Conservation (phyloP, 2,329 filamentous ascomycete species). For the Geosmithia putterillii region DNA sequence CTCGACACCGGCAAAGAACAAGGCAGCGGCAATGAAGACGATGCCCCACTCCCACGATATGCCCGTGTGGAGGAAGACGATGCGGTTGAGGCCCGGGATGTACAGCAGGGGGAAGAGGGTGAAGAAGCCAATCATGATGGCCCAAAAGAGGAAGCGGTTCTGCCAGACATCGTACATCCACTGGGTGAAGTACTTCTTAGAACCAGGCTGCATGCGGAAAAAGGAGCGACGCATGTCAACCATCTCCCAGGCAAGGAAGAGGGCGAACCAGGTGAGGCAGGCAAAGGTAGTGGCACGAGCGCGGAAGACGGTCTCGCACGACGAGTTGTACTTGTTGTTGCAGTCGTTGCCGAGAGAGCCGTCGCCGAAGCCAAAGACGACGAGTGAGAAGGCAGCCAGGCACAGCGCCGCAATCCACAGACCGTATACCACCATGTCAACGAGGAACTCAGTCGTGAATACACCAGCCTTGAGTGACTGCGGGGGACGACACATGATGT, state of each 20-base stretch:
- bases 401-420: conserved; percentile 56
- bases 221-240: conserved; percentile 60
- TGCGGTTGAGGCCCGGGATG: conserved; percentile 45
- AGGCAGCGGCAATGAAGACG: conserved; percentile 36
- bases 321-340: conserved; percentile 41
- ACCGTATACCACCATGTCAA: conserved; percentile 58
- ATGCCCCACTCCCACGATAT: conserved; percentile 54
- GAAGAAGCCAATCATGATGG: conserved; percentile 36
- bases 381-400: conserved; percentile 48
- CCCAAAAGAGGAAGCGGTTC: conserved; percentile 61
- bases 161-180: conserved; percentile 58
- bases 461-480: conserved; percentile 38
- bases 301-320: conserved; percentile 54
- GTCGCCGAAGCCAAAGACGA: conserved; percentile 50
- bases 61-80: conserved; percentile 47
- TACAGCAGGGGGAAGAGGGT: conserved; percentile 41
- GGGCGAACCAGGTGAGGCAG: conserved; percentile 62
- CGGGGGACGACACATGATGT: conserved; percentile 57
- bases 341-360: conserved; percentile 48
- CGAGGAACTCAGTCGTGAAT: conserved; percentile 52
- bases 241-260: conserved; percentile 73
- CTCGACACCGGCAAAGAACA: conserved; percentile 49
- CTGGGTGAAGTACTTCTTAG: conserved; percentile 48
- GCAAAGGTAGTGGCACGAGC: conserved; percentile 64
- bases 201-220: conserved; percentile 59